Percentiles rank a stretch among this genome's conserved stretches.
phyloP scores from a whole-genome alignment of 768 basidiomycete genomes.

The Rhodotorula diobovata region DNA sequence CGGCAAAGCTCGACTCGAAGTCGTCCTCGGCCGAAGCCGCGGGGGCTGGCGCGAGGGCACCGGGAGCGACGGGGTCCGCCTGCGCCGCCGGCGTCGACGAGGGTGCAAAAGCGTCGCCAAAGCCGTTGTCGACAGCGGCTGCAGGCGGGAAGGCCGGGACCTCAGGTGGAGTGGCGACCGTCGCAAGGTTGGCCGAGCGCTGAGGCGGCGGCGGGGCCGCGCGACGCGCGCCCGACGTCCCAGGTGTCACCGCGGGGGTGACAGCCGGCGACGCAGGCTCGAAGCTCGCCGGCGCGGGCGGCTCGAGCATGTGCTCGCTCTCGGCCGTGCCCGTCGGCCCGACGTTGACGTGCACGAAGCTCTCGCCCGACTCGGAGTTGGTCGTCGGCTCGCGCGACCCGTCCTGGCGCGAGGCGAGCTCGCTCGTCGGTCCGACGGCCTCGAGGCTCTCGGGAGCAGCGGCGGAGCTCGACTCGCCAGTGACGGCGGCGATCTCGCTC shows the following conservation, averaged over 20 bases:
- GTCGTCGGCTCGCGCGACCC: background rate
- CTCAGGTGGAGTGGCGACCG: background rate
- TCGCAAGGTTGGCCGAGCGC: background rate
- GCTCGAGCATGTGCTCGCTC: slow-evolving; percentile 9
- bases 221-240: background rate
- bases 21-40: slow-evolving; percentile 32
- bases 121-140: background rate
- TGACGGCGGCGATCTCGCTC: background rate
- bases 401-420: background rate
- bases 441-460: background rate
- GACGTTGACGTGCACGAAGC: slow-evolving; percentile 34
- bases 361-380: slow-evolving; percentile 33
- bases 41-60: background rate
- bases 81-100: background rate
- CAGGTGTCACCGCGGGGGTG: background rate
- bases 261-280: background rate
- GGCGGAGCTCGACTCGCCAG: background rate
- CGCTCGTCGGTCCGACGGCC: background rate
- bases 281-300: slow-evolving; percentile 12
- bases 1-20: slow-evolving; percentile 43
- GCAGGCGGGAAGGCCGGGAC: background rate
- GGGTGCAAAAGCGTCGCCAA: background rate
- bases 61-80: background rate
- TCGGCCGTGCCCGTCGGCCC: slow-evolving; percentile 3
- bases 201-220: slow-evolving; percentile 25